Evolutionary conservation across 805 yeast genomes (phyloP), one percentile per base, ranked within the genome.

Genomic region (Zygosaccharomyces bailii): DNA sequence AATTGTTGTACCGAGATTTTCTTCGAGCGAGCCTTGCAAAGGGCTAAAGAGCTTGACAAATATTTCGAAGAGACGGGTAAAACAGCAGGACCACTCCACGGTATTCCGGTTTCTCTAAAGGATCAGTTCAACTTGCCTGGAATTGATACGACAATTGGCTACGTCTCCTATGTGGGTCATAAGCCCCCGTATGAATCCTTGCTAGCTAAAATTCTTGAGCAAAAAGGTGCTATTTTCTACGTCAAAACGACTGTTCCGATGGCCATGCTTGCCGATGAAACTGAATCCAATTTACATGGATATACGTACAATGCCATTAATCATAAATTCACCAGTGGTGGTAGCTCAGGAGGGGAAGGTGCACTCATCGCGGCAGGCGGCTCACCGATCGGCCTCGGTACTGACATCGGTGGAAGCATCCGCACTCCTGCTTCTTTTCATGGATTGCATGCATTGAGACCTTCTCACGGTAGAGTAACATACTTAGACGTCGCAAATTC

Each of bases 331-430:
- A 70, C 80, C 21, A 63, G 79, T 2, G 84, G 84, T 43, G 84
- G 84, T 17, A 75, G 81, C 1, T 75, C 81, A 3, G 82, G 83
- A 19, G 85, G 85, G 40, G 84, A 79, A 57, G 84, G 83, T 47
- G 75, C 80, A 0, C 56, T 75, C 43, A 74, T 77, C 39, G 74
- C 73, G 3, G 68, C 73, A 36, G 69, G 70, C 35, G 83, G 76
- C 4, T 75, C 82, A n/a, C 69, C 78, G 2, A 48, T 79, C 27
- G 86, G 80, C 11, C 66, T 76, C 29, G 85, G 84, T 20, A 74
- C 82, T 27, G 85, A 79, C 57, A 78, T 79, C 48, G 85, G 84
- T 34, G 85, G 85, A 2, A 73, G 80, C 13, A 77, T 80, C 45
- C 68, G 85, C 45, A 76, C 70, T 18, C 85, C 85, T 3, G 78